Percentiles rank a stretch among this genome's conserved stretches.
Evolutionary conservation across 768 basidiomycete species (phyloP).

Genomic region (Suillus subluteus): DNA sequence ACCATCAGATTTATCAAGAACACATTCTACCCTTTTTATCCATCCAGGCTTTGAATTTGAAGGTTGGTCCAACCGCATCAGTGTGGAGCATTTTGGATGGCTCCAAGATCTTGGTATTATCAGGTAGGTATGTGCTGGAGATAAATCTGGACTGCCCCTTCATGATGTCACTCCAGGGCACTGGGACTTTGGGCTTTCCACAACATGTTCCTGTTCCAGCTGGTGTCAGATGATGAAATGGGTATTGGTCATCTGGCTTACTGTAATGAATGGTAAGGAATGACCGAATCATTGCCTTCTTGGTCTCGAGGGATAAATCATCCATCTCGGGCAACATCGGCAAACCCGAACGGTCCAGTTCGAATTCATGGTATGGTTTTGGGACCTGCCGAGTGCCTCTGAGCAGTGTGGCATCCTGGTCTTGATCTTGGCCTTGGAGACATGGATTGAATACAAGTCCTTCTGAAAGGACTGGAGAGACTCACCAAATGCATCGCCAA

Average conservation of each 20-base stretch:
- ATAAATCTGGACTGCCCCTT: not conserved
- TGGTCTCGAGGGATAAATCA: not conserved
- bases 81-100: not conserved
- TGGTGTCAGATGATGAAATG: too few species aligned
- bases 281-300: not conserved
- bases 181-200: not conserved
- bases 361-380: not conserved
- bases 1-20: not conserved
- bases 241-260: not conserved
- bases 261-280: not conserved
- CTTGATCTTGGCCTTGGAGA: too few species aligned
- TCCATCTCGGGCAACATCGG: not conserved
- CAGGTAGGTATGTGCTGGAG: not conserved
- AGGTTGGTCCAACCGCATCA: not conserved
- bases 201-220: not conserved
- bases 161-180: not conserved
- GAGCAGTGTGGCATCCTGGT: not conserved
- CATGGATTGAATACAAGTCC: too few species aligned
- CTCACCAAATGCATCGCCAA: too few species aligned
- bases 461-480: too few species aligned
- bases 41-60: not conserved
- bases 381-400: not conserved
- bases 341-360: not conserved
- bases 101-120: not conserved
- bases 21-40: not conserved